Evolutionary conservation across 371 early-diverging fungal genomes (phyloP), one percentile per base, ranked within the genome.

Genomic region (Mucor velutinosus): DNA sequence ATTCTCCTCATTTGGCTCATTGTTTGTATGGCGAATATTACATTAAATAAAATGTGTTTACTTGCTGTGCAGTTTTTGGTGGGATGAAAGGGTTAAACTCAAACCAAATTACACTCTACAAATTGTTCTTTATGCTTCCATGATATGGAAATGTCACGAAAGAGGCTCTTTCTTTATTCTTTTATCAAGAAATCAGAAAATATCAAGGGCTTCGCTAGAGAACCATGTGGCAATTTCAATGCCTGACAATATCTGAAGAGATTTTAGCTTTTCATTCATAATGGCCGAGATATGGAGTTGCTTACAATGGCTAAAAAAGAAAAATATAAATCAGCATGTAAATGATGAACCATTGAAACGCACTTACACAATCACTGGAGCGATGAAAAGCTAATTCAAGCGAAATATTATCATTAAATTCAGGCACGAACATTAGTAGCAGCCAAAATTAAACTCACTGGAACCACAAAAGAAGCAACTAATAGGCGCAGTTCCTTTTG

Each of bases 341-440:
- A 27, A 49, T 32, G 8, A 21, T 29, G n/a, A 30, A 6, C 29
- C 45, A 49, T 32, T 17, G 6, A 29, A 8, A 4, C 35, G 11
- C 29, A 10, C 62, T 53, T 53, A 62, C 62, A 53, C 62, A 62
- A 62, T 62, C 53, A 37, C 62, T 62, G 14, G 62, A 62, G 12
- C 19, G 23, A 62, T 62, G 62, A 37, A 23, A 53, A 11, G 21
- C 62, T 62, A 53, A 49, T 21, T 12, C n/a, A 43, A 43, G 23
- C 23, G 32, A 21, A 47, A 49, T 49, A 19, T 45, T 32, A 29
- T 49, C 19, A 49, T 7, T 4, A 47, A 47, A 59, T 41, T 23
- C 23, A 37, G 19, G 12, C 6, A 11, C 27, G 7, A 19, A 32
- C 25, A 51, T 1, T 30, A 30, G 30, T 37, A 21, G 12, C 2